Evolutionary conservation across 1,139 yeast species (phyloP), one percentile per base, ranked within the genome.

Genomic region (Geotrichum cucujoidarum): DNA sequence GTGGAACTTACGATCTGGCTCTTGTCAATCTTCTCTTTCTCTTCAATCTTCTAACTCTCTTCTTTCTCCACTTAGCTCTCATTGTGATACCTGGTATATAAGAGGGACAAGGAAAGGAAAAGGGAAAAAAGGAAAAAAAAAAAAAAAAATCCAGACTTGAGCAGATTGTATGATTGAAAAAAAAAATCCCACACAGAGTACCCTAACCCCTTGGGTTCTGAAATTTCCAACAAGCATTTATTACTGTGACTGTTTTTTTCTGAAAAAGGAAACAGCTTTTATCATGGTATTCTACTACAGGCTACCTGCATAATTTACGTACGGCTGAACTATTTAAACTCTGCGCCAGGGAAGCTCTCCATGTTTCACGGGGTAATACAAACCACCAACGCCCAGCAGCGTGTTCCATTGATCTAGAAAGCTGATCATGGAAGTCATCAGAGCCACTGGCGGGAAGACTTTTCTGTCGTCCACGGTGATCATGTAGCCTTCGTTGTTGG

Each of bases 11-110:
- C 62, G 66, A 61, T 87, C 97, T 87, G 77, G 97, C 97, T 86
- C 97, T 86, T 70, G 89, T 95, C 95, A 88, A 88, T 95, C 97
- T 95, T 84, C 97, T 85, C 95, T 89, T 89, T 83, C 96, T 86
- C 85, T 89, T 89, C 73, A 89, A 87, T 87, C 96, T 87, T 87
- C 97, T 88, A 77, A 84, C 95, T 88, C 97, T 88, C 95, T 89
- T 89, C 85, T 89, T 89, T 87, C 95, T 88, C 97, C 95, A 87
- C 60, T 61, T 61, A 54, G 63, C 65, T 61, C 65, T 61, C 65
- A 61, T 61, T 53, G 55, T 55, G 29, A 35, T 13, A n/a, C 10
- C 27, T 24, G 27, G 27, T 24, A 10, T 24, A 47, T 17, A 44
- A 32, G 45, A 46, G 44, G 40, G 45, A 36, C 41, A 21, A 21